These are phyloP conservation scores for Tricholoma saponaceum DNA, from an alignment of 768 basidiomycete species.

Conservation along the genomic window DNA sequence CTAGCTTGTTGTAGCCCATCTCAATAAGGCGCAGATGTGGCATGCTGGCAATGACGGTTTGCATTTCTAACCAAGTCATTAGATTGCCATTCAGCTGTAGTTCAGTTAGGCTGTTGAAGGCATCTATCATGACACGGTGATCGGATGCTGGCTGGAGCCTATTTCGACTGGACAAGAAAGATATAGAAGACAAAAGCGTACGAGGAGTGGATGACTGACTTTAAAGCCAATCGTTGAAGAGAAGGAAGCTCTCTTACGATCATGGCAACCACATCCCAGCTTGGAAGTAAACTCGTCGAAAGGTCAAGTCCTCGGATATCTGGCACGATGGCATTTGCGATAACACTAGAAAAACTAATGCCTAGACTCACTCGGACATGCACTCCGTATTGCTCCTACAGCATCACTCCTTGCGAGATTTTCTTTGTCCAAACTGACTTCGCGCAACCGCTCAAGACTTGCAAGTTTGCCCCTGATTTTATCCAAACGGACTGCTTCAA, in stretches of 20 bases:
- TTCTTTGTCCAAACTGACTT: conserved; percentile 76
- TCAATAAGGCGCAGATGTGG: conserved; percentile 54
- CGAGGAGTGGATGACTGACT: conserved; percentile 47
- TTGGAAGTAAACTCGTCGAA: conserved; percentile 66
- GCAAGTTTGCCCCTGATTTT: conserved; percentile 72
- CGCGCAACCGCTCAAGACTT: conserved; percentile 60
- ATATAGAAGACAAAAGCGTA: conserved; percentile 13
- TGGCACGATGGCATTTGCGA: conserved; percentile 24
- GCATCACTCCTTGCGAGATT: conserved; percentile 49
- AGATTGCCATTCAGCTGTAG: conserved; percentile 74
- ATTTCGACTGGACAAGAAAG: conserved; percentile 50
- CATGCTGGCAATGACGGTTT: conserved; percentile 46
- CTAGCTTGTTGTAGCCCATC: conserved; percentile 66
- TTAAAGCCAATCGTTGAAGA: conserved; percentile 67
- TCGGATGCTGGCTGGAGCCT: conserved; percentile 47
- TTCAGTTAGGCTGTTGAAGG: conserved; percentile 54
- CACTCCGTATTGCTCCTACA: conserved; percentile 46
- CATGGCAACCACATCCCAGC: conserved; percentile 64
- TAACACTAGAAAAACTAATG: conserved; percentile 3
- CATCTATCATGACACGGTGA: conserved; percentile 24
- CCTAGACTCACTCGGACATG: conserved; percentile 62
- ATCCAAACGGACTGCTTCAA: conserved; percentile 82
- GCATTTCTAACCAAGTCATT: conserved; percentile 67
- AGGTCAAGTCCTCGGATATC: conserved; percentile 80
- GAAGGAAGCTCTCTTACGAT: conserved; percentile 60